Evolutionary conservation across 495 filamentous ascomycete genomes (phyloP), one percentile per base, ranked within the genome.

Genomic region (Xylaria curta): DNA sequence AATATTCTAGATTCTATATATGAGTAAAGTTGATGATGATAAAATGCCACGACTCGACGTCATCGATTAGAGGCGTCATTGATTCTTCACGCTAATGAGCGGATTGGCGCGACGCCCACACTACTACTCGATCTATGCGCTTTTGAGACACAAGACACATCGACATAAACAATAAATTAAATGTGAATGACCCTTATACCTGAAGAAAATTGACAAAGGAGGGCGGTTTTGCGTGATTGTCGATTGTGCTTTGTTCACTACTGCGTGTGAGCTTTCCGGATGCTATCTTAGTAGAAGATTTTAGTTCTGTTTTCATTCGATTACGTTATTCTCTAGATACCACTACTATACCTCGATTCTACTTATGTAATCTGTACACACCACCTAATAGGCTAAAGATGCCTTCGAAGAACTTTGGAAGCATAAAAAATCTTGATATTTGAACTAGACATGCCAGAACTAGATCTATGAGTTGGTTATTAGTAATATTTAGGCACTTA

Each of bases 41-140:
- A 33, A 66, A 36, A 71, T 66, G 51, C 28, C 33, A 17, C 26
- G 40, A 17, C 62, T 47, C 69, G 62, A 72, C 69, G 69, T 72
- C 69, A 72, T 72, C 54, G 62, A 66, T 66, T 24, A 31, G 10
- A 64, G 49, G 42, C 47, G 59, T 64, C 66, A 51, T 38, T 13
- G 5, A 24, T 26, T 7, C 19, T 60, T 21, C 10, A 46, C 68
- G 47, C 59, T 49, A 54, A 63, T 42, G 12, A 4, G n/a, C 21
- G 40, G 54, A 19, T 46, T 24, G 46, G 31, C 31, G 31, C 28
- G 40, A 19, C 36, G 40, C 26, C 21, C 44, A 53, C n/a, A 4
- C 49, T 38, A 33, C 36, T 15, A 5, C 49, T 56, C 65, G 65
- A 67, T 67, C 65, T 56, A 13, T n/a, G 49, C 19, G 49, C 49